Evolutionary conservation across 257 asterid genomes (phyloP).

Genomic region (Solanum arcanum): DNA sequence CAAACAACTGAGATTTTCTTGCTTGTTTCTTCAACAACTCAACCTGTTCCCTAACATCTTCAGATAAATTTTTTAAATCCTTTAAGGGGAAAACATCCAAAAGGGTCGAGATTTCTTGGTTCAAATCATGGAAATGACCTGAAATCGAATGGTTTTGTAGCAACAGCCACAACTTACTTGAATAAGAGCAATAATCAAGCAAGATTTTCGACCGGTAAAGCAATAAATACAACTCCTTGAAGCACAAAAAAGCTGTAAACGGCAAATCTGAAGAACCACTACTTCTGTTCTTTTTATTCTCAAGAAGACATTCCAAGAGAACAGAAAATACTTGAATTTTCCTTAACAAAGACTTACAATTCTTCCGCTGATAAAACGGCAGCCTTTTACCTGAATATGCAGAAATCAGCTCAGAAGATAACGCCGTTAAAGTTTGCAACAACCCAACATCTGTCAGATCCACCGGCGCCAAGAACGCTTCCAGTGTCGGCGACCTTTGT

Average conservation of each 20-base stretch:
- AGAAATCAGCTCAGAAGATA: conserved; percentile 44
- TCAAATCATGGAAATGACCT: conserved; percentile 78
- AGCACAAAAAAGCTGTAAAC: conserved; percentile 50
- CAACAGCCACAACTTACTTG: conserved; percentile 82
- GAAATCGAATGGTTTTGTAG: conserved; percentile 67
- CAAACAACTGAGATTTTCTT: conserved; percentile 34
- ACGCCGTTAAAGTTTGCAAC: conserved; percentile 36
- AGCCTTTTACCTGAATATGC: conserved; percentile 24
- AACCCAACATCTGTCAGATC: conserved; percentile 52
- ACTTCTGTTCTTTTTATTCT: neutral
- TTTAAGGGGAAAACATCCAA: conserved; percentile 71
- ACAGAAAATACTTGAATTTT: conserved; percentile 56
- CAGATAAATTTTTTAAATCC: conserved; percentile 30
- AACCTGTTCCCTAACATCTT: conserved; percentile 65
- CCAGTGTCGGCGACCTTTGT: conserved; percentile 75
- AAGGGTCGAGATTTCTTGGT: conserved; percentile 70
- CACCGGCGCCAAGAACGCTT: conserved; percentile 72
- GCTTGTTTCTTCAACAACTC: conserved; percentile 55
- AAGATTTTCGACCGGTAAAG: conserved; percentile 72
- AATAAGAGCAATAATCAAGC: conserved; percentile 57
- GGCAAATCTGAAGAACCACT: conserved; percentile 18
- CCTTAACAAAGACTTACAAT: conserved; percentile 52
- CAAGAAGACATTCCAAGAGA: conserved; percentile 47
- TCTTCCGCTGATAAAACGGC: conserved; percentile 43
- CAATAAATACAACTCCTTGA: conserved; percentile 88